Evolutionary conservation across 2,329 filamentous ascomycete genomes (phyloP).

Genomic region (Alternaria rosae): DNA sequence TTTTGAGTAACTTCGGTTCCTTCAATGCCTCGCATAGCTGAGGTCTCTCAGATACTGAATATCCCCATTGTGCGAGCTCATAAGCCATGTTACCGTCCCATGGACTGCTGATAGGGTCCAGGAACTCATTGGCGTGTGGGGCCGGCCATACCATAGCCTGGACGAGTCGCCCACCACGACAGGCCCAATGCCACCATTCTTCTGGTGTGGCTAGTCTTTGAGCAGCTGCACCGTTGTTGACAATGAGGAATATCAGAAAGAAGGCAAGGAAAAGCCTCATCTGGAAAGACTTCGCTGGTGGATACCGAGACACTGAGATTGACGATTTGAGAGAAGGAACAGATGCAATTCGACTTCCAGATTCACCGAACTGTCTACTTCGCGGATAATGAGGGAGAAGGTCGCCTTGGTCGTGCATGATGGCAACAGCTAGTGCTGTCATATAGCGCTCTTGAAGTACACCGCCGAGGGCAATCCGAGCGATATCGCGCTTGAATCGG

Average conservation of each 20-base stretch:
- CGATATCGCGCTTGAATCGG: neutral
- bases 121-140: neutral
- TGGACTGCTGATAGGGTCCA: neutral
- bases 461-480: neutral
- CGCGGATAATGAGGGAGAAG: neutral
- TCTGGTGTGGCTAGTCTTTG: neutral
- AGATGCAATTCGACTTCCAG: neutral
- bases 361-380: neutral
- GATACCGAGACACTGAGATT: neutral
- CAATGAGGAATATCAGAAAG: neutral
- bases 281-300: neutral
- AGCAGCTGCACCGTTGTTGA: neutral
- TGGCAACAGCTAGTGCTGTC: neutral
- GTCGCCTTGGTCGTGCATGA: neutral
- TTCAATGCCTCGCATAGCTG: neutral
- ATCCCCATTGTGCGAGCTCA: slow-evolving; percentile 1
- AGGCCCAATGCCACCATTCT: neutral
- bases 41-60: neutral
- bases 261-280: neutral
- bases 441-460: neutral
- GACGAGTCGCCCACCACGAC: neutral
- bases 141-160: neutral
- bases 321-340: neutral
- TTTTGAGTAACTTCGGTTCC: neutral
- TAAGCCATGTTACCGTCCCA: neutral